Evolutionary conservation across 345 rosid species (phyloP), one percentile per base, ranked within the genome.

Genomic region (Euphorbia tirucalli): DNA sequence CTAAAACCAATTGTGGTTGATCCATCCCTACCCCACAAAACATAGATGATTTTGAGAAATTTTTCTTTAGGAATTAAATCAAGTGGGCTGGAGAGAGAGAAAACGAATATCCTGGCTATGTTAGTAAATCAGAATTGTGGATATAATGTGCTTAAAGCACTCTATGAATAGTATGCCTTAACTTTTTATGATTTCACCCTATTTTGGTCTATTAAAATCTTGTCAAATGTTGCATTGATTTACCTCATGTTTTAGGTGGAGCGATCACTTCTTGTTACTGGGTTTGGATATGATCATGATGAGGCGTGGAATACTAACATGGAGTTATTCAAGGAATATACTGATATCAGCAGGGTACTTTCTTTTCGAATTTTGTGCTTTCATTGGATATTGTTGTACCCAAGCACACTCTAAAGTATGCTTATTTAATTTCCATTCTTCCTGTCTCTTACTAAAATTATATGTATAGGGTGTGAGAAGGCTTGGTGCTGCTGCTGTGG

Each of bases 401-500:
- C 14, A 35, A 55, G 24, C n/a, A n/a, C 24, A 28, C 1, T 41
- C 19, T 14, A 32, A 46, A 28, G n/a, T n/a, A 41, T 75, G 28
- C 9, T 55, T 35, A 4, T 27, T 68, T n/a, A n/a, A n/a, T n/a
- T n/a, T n/a, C n/a, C 37, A 37, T 8, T 58, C 58, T 37, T 22
- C 22, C 58, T 31, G 37, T 41, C 31, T 59, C 49, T 41, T 21
- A 52, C 30, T 19, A 49, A 22, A 58, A 50, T 67, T 48, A 8
- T 37, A 62, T 56, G 39, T 70, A 63, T 66, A 90, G 96, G 98
- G 97, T 66, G 98, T 94, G 46, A 81, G 96, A 75, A 92, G 98
- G 70, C 95, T 90, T 3, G 98, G 98, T 43, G 98, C 98, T 82
- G 98, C 98, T 58, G 93, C 98, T 7, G 97, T 94, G 67, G 98